Percentiles rank a stretch among this genome's conserved stretches.
Evolutionary conservation across 306 rosid genomes (phyloP).

Genomic region (Fragaria vesca): DNA sequence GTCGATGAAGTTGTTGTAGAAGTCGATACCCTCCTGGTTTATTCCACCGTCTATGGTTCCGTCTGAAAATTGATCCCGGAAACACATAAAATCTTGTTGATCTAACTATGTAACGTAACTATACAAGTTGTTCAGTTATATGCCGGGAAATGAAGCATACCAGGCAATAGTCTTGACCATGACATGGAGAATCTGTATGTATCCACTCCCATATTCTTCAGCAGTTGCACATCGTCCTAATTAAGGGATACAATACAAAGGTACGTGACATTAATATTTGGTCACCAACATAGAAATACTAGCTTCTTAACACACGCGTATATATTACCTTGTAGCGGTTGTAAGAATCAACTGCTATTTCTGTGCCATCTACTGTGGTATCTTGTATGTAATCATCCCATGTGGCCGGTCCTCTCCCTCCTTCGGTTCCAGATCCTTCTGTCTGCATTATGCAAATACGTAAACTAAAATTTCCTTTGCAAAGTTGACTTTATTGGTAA

Average conservation of each 20-base stretch:
- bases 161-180: conserved; percentile 9
- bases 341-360: background rate
- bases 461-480: background rate
- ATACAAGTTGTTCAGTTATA: background rate
- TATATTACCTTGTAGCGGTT: background rate
- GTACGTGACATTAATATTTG: background rate
- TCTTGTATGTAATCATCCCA: conserved; percentile 8
- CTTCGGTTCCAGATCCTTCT: conserved; percentile 10
- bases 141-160: background rate
- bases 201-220: conserved; percentile 4
- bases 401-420: conserved; percentile 9
- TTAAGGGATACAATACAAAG: background rate
- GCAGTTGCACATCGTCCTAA: conserved; percentile 8
- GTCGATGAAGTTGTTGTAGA: conserved; percentile 3
- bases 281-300: background rate
- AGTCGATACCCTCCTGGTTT: conserved; percentile 1
- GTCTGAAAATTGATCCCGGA: background rate
- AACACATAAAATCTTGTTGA: background rate
- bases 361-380: background rate
- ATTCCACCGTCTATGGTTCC: conserved; percentile 3
- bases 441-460: background rate
- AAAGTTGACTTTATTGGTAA: background rate
- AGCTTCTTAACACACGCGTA: background rate
- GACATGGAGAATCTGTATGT: conserved; percentile 11
- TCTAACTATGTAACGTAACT: background rate